A percentile compares a stretch with the other conserved stretches of the same genome.
phyloP scores from a whole-genome alignment of 306 rosid species.

The Purshia tridentata region DNA sequence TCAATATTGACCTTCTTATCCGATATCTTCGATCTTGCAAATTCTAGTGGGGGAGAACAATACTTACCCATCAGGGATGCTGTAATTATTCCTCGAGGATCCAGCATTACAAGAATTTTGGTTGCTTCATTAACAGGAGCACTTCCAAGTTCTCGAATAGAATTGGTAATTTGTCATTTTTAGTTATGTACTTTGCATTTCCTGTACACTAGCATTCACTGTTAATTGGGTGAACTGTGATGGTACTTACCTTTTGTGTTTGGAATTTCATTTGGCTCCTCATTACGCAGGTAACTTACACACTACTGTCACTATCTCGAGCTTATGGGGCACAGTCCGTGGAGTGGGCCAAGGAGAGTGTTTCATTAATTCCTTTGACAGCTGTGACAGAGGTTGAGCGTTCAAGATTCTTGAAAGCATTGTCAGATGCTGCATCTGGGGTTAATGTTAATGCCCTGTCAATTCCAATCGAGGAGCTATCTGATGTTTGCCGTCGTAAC shows the following conservation, averaged over 20 bases:
- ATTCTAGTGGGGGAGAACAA: conserved; percentile 54
- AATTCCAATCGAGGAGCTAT: conserved; percentile 73
- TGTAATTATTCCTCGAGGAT: conserved; percentile 79
- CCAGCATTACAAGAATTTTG: conserved; percentile 71
- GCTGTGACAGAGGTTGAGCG: conserved; percentile 87
- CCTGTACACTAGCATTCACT: not conserved
- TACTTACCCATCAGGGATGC: conserved; percentile 68
- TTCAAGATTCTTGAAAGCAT: conserved; percentile 72
- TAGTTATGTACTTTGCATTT: not conserved
- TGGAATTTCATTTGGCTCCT: conserved; percentile 16
- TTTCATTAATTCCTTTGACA: conserved; percentile 72
- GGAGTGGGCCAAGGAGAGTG: conserved; percentile 82
- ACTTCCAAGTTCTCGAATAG: conserved; percentile 87
- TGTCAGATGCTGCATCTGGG: conserved; percentile 85
- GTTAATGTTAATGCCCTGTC: conserved; percentile 50
- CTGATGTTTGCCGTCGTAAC: conserved; percentile 94
- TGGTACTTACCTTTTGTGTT: not conserved
- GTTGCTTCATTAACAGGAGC: conserved; percentile 92
- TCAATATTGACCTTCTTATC: conserved; percentile 93
- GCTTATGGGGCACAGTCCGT: conserved; percentile 65
- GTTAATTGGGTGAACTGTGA: not conserved
- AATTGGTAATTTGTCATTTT: conserved; percentile 50
- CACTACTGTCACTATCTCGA: conserved; percentile 71
- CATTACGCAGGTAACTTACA: conserved; percentile 68
- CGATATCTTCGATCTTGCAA: conserved; percentile 82